These are phyloP conservation scores for Rhododendron mucronatum DNA, from an alignment of 148 eudicot genomes.

Conservation along the genomic window DNA sequence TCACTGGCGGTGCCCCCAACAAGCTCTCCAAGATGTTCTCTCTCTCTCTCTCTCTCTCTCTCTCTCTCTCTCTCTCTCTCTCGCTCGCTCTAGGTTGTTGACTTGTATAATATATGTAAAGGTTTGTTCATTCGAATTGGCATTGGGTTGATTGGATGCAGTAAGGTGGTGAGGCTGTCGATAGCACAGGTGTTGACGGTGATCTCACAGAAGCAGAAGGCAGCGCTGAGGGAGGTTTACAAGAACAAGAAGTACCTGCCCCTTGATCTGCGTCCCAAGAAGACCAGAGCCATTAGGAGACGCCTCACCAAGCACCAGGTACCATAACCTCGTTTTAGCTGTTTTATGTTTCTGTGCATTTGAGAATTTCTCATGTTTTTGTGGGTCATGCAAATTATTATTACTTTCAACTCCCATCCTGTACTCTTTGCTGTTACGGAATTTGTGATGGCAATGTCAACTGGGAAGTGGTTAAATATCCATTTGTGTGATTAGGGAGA, in stretches of 20 bases:
- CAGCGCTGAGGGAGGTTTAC: constrained; percentile 57
- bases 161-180: constrained; percentile 62
- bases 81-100: background rate
- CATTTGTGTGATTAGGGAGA: background rate
- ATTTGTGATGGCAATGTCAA: background rate
- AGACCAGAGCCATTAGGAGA: constrained; percentile 70
- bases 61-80: background rate
- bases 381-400: background rate
- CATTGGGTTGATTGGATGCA: constrained; percentile 14
- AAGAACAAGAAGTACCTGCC: constrained; percentile 69
- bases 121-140: background rate
- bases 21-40: constrained; percentile 67
- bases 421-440: background rate
- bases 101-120: background rate
- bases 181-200: constrained; percentile 75
- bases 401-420: too few species aligned
- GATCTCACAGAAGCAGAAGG: constrained; percentile 67
- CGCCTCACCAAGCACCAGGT: constrained; percentile 82
- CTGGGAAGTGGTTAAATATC: background rate
- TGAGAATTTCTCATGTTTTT: background rate
- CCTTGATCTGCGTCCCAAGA: constrained; percentile 77
- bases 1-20: constrained; percentile 77
- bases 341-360: background rate
- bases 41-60: background rate
- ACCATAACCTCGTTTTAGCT: background rate